A percentile compares a stretch with the other conserved stretches of the same genome.
These are phyloP conservation scores for Ceratonia siliqua DNA, from an alignment of 306 rosid species.

Conservation along the genomic window DNA sequence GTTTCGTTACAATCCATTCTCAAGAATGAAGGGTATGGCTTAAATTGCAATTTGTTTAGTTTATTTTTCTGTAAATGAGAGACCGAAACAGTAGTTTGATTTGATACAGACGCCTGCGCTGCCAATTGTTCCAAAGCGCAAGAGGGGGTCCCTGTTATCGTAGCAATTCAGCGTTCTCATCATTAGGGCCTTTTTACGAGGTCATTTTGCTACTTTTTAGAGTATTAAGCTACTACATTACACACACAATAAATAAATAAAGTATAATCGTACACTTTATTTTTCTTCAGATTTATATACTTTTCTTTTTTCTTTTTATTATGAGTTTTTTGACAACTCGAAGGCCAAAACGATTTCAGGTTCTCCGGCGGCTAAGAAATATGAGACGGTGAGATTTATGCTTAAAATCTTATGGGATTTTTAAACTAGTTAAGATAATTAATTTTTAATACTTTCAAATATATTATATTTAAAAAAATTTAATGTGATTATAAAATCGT, in stretches of 20 bases:
- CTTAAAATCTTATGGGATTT: no score
- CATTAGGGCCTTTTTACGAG: conserved; percentile 33
- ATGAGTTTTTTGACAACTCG: neutral
- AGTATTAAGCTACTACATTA: neutral
- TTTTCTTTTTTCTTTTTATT: neutral
- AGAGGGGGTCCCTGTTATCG: conserved; percentile 26
- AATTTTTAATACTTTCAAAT: no score
- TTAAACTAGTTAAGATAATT: no score
- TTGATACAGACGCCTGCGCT: conserved; percentile 29
- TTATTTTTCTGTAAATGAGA: neutral
- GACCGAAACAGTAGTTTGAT: conserved; percentile 13
- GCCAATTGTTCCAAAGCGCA: conserved; percentile 38
- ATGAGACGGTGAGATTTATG: no score
- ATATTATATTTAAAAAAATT: no score
- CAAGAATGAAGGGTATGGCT: neutral
- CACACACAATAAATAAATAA: neutral
- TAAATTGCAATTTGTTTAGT: neutral
- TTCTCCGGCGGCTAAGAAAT: no score
- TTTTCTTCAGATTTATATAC: neutral
- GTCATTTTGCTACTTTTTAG: neutral
- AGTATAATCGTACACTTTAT: neutral
- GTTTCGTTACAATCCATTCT: neutral
- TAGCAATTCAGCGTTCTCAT: conserved; percentile 23
- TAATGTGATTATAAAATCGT: no score
- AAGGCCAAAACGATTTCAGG: neutral